Base-by-base conservation (phyloP, 2,329 filamentous ascomycete genomes). In the Verticillium alfalfae region DNA sequence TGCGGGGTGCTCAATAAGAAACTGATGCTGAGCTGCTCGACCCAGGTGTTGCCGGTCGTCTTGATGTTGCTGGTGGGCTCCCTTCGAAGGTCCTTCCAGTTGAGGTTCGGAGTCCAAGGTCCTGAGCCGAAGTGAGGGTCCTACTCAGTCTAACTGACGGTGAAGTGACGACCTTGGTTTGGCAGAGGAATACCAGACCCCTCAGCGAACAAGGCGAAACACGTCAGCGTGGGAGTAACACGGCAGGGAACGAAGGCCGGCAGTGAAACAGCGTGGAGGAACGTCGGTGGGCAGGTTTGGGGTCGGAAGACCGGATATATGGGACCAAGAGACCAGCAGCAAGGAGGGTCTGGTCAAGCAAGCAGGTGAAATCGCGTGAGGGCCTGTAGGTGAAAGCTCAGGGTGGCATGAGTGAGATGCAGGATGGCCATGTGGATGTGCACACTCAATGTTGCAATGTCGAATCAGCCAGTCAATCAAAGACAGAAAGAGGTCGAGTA, bases 321-420 rank as follows among this genome's bases (percentile, higher is more conserved):
- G 67, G 66, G 55, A 57, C 55, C 34, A 57, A 52, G 56, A 75
- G 72, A 34, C 75, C 72, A 0, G 77, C 80, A 1, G 0, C 91
- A 91, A 72, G 92, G 95, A 31, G 26, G 26, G 26, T 31, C 1
- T 80, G 78, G 73, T 93, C 88, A 39, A 90, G 90, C 41, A 93
- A 86, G 0, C 84, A 88, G 1, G 88, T 83, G 18, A 52, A 52
- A 3, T 52, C 12, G 41, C 9, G 45, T 52, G 45, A 52, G 10
- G 22, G 45, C 10, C 18, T 8, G n/a, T 52, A 9, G 45, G 45
- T 22, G 45, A 26, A 37, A 18, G 18, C 12, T 52, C n/a, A 49
- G 22, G 57, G 57, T 58, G 39, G 57, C 59, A 63, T 59, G 57
- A 60, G 63, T 66, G 66, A 66, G 62, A 69, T 67, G 68, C 66